Base-by-base conservation (phyloP, 2,329 filamentous ascomycete genomes). In the Pezicula rhizophila region DNA sequence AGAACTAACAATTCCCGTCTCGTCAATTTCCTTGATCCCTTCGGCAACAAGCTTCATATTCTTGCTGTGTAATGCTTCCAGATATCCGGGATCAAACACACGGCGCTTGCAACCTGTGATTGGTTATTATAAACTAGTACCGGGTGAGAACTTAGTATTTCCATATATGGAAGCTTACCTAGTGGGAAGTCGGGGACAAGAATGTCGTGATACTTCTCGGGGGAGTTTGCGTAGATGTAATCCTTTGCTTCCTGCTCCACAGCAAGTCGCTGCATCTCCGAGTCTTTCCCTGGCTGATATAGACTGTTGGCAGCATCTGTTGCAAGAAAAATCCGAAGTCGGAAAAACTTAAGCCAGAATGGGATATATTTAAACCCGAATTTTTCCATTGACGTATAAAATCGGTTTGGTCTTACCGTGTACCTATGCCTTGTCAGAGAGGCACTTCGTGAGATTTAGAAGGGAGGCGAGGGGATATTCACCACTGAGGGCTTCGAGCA, bases 391-490 rank as follows among this genome's bases (percentile, higher is more conserved):
- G 40, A 40, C 1, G 58, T 60, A 49, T 62, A 65, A 14, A 50
- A 14, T 2, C 54, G 57, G 48, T 67, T 67, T n/a, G 62, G 64
- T 8, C 64, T 52, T 48, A 62, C 64, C 45, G 66, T 60, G 48
- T 65, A 18, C 18, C 18, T 18, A 18, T 2, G 18, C 18, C 18
- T 18, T 18, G 18, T 18, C 18, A 18, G 18, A 18, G 18, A 18
- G 18, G 18, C 3, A 18, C 18, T 18, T 18, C 18, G 18, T 18
- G 18, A 18, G 2, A 18, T 18, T 18, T 18, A 18, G 18, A 18
- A 18, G 18, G 18, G n/a, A n/a, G n/a, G n/a, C n/a, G n/a, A n/a
- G n/a, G n/a, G n/a, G 18, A 18, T 18, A 18, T 18, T 18, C 18
- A 64, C 64, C 64, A 66, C 46, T 66, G 64, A 1, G 56, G 49